phyloP scores from a whole-genome alignment of 163 green algal species.

The Scenedesmus sp. region DNA sequence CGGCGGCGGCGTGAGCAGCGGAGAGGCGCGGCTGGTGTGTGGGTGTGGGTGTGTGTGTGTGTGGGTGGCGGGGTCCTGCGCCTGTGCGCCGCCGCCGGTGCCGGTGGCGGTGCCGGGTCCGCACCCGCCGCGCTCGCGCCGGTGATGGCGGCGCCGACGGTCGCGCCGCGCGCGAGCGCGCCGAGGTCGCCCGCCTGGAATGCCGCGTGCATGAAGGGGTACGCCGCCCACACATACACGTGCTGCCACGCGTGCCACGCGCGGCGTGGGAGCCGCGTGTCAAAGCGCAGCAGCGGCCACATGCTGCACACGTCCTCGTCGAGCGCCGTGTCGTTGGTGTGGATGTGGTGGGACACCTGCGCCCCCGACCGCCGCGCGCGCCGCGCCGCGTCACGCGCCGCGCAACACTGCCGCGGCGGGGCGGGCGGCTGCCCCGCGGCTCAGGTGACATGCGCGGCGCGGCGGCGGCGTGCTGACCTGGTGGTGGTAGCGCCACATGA shows the following conservation, averaged over 20 bases:
- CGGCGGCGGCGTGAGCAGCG: not conserved
- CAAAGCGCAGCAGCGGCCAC: slow-evolving; percentile 82
- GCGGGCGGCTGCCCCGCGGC: too few relatives aligned
- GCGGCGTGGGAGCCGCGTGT: slow-evolving; percentile 64
- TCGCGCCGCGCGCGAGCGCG: slow-evolving; percentile 57
- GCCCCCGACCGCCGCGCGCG: too few relatives aligned
- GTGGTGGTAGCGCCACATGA: slow-evolving; percentile 90
- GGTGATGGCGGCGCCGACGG: slow-evolving; percentile 58
- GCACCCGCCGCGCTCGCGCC: slow-evolving; percentile 52
- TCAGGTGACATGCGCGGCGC: too few relatives aligned
- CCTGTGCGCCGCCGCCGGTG: too few relatives aligned
- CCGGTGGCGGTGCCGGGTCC: not conserved
- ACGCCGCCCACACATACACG: slow-evolving; percentile 80
- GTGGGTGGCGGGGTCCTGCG: not conserved
- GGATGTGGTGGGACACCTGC: slow-evolving; percentile 87
- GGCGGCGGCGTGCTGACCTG: too few relatives aligned
- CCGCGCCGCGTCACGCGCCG: too few relatives aligned
- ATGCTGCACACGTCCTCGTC: slow-evolving; percentile 85
- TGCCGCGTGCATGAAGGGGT: slow-evolving; percentile 80
- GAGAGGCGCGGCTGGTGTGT: too few relatives aligned
- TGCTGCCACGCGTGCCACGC: slow-evolving; percentile 80
- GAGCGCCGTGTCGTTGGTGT: slow-evolving; percentile 87
- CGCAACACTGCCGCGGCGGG: too few relatives aligned
- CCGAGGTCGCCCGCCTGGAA: slow-evolving; percentile 82
- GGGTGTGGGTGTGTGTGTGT: too few relatives aligned